Conservation (phyloP, 1,284 basidiomycete species). For the Ustilago cynodontis region DNA sequence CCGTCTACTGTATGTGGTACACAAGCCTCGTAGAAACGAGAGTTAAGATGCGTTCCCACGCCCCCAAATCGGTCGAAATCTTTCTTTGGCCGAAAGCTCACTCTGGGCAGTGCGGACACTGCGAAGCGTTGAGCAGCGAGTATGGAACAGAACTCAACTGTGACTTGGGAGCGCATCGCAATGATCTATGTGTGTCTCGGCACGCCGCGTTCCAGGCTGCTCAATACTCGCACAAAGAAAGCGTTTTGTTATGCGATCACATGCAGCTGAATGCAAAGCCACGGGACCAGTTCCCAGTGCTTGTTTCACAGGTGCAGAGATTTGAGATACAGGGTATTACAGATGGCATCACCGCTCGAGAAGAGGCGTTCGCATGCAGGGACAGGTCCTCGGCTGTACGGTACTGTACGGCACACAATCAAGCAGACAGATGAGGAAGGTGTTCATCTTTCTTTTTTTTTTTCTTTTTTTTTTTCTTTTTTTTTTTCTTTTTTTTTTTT, state of each 20-base stretch:
- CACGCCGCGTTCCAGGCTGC: not conserved
- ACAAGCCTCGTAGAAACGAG: not conserved
- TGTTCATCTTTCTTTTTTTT: not conserved
- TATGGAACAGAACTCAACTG: not conserved
- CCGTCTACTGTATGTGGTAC: not conserved
- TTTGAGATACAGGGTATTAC: too few species aligned
- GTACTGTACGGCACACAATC: not conserved
- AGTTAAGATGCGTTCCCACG: not conserved
- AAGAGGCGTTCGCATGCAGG: constrained; percentile 9
- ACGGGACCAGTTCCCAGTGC: not conserved
- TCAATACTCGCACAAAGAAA: not conserved
- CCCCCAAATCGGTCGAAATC: not conserved
- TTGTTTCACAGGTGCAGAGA: not conserved
- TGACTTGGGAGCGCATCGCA: constrained; percentile 4
- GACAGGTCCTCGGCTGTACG: not conserved
- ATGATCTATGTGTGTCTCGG: not conserved
- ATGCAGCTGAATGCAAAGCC: constrained; percentile 2
- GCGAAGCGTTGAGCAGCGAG: not conserved
- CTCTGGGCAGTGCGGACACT: not conserved
- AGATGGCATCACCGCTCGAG: not conserved
- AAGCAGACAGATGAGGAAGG: not conserved
- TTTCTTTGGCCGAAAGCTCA: not conserved
- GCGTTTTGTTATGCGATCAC: not conserved
- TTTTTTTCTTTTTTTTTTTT: not conserved
- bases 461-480: not conserved